Conservation (phyloP, 1,139 yeast species). For the Protomyces inundatus region DNA sequence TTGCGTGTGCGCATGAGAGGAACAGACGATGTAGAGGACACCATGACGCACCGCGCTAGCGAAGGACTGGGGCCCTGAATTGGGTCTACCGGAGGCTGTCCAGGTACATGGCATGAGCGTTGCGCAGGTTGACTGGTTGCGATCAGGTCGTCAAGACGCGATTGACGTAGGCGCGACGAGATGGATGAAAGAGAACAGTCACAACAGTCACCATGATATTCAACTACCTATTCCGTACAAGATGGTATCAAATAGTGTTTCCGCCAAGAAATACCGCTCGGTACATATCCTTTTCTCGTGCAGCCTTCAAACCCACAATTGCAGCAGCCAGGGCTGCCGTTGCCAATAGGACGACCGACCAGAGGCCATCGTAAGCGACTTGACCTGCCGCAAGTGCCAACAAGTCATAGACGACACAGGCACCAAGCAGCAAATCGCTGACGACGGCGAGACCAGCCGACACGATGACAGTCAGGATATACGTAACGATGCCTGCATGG, state of each 20-base stretch:
- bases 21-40: background rate
- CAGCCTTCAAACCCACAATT: constrained; percentile 3
- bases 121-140: no score
- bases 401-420: constrained; percentile 19
- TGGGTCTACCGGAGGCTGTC: background rate
- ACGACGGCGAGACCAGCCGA: constrained; percentile 21
- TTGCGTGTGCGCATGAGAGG: background rate
- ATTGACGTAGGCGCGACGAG: background rate
- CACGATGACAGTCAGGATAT: constrained; percentile 11
- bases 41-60: constrained; percentile 23
- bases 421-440: constrained; percentile 18
- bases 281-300: constrained; percentile 14
- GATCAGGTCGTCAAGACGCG: no score
- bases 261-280: background rate
- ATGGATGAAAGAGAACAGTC: background rate
- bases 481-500: constrained; percentile 16
- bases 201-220: background rate
- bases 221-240: background rate
- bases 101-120: background rate
- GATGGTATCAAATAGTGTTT: background rate
- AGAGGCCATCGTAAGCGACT: constrained; percentile 5
- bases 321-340: constrained; percentile 17
- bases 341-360: constrained; percentile 13
- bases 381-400: constrained; percentile 19
- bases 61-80: background rate